A percentile compares a stretch with the other conserved stretches of the same genome.
Evolutionary conservation across 2,329 filamentous ascomycete species (phyloP).

Genomic region (Hysterium pulicare): DNA sequence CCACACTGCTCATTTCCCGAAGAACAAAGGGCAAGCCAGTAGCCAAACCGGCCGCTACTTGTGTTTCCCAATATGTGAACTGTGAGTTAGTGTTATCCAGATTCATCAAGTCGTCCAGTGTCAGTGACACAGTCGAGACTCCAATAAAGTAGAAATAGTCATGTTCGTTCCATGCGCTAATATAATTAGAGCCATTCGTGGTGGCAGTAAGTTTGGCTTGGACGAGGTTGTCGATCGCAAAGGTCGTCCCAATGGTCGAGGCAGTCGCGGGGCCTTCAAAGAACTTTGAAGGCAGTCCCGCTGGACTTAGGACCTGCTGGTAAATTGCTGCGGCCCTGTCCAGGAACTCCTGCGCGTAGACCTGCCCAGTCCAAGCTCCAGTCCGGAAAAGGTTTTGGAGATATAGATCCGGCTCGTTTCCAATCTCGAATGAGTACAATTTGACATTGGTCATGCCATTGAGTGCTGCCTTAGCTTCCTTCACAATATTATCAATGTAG

Average conservation of each 20-base stretch:
- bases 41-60: slow-evolving; percentile 41
- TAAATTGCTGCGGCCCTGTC: slow-evolving; percentile 44
- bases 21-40: slow-evolving; percentile 48
- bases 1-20: slow-evolving; percentile 51
- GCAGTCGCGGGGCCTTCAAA: slow-evolving; percentile 51
- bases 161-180: slow-evolving; percentile 51
- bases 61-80: slow-evolving; percentile 46
- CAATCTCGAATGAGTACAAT: slow-evolving; percentile 43
- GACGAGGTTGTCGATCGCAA: slow-evolving; percentile 44
- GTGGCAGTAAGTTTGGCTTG: slow-evolving; percentile 38
- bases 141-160: slow-evolving; percentile 54
- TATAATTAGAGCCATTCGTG: slow-evolving; percentile 36
- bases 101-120: slow-evolving; percentile 44
- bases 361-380: slow-evolving; percentile 42
- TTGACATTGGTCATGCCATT: slow-evolving; percentile 37
- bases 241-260: slow-evolving; percentile 51
- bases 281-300: slow-evolving; percentile 40
- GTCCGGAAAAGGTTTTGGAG: slow-evolving; percentile 45
- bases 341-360: slow-evolving; percentile 47
- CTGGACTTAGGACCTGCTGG: slow-evolving; percentile 44
- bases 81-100: slow-evolving; percentile 47
- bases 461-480: slow-evolving; percentile 40
- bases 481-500: slow-evolving; percentile 43
- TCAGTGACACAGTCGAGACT: slow-evolving; percentile 44
- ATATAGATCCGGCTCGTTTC: slow-evolving; percentile 44